Percentiles rank a stretch among this genome's conserved stretches.
Evolutionary conservation across 495 filamentous ascomycete genomes (phyloP).

Genomic region (Penicillium coffeae): DNA sequence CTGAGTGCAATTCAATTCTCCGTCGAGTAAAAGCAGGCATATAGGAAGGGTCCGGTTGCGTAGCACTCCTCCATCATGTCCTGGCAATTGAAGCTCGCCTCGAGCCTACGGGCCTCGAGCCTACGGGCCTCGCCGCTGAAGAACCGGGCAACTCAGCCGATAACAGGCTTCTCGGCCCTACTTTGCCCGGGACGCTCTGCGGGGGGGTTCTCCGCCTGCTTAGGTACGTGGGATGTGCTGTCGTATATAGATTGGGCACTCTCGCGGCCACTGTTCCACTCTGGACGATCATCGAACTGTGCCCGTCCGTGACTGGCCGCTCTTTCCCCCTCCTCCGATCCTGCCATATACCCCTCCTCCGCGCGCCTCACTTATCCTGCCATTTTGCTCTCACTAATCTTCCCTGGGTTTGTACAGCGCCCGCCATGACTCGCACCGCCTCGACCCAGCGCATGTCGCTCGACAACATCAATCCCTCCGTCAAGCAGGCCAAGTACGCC

Average conservation of each 20-base stretch:
- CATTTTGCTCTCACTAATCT: conserved; percentile 18
- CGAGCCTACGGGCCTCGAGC: conserved; percentile 35
- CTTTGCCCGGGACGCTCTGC: conserved; percentile 26
- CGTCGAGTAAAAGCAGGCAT: background rate
- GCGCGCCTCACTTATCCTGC: conserved; percentile 12
- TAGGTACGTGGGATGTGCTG: conserved; percentile 29
- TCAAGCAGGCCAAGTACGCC: conserved; percentile 85
- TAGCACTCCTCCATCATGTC: conserved; percentile 21
- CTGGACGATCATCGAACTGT: background rate
- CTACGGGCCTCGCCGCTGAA: conserved; percentile 22
- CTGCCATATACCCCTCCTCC: conserved; percentile 2
- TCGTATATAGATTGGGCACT: conserved; percentile 17
- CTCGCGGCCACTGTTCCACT: background rate
- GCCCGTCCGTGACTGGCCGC: conserved; percentile 1
- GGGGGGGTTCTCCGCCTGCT: conserved; percentile 25
- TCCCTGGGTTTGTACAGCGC: conserved; percentile 13
- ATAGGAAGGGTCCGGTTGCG: background rate
- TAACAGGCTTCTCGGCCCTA: conserved; percentile 20
- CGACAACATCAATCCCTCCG: conserved; percentile 87
- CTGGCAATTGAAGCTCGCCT: conserved; percentile 35
- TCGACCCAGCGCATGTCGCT: conserved; percentile 62
- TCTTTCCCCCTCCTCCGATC: background rate
- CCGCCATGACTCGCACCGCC: conserved; percentile 34
- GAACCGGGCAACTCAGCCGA: conserved; percentile 27
- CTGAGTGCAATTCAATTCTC: background rate